Conservation (phyloP, 1,284 basidiomycete species). For the Chalciporus piperatoides region DNA sequence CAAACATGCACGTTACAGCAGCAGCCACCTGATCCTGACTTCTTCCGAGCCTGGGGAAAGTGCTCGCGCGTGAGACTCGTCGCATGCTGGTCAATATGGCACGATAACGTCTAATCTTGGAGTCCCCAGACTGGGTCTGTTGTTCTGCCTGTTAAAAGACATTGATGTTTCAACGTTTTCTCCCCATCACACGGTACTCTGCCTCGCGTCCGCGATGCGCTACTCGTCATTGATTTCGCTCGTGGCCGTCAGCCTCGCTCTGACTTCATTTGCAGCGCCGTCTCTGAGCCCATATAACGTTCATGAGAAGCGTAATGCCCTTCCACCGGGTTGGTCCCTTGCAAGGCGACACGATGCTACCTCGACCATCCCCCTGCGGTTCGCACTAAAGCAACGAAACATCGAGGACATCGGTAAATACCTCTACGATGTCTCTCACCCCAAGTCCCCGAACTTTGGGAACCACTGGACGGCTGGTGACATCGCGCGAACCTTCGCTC, state of each 20-base stretch:
- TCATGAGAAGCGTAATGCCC: conserved; percentile 34
- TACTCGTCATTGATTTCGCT: conserved; percentile 7
- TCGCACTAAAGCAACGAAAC: conserved; percentile 44
- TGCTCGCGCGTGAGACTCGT: background rate
- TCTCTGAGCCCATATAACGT: conserved; percentile 2
- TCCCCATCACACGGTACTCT: background rate
- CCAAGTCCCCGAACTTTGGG: conserved; percentile 43
- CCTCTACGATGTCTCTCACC: conserved; percentile 44
- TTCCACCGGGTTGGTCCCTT: conserved; percentile 25
- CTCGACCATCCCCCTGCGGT: conserved; percentile 37
- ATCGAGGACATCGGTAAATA: conserved; percentile 37
- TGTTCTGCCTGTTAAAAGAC: conserved; percentile 1
- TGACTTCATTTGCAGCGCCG: conserved; percentile 3
- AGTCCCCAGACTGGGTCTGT: background rate
- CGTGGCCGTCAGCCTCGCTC: conserved; percentile 10
- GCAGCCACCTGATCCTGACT: too few species aligned
- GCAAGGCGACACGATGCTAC: conserved; percentile 24
- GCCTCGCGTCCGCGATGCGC: background rate
- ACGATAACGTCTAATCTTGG: background rate
- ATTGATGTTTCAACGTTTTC: background rate
- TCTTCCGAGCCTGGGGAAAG: background rate
- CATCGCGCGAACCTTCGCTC: conserved; percentile 42
- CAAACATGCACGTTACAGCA: too few species aligned
- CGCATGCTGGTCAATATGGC: background rate
- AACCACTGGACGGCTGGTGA: conserved; percentile 43